A percentile compares a stretch with the other conserved stretches of the same genome.
phyloP scores from a whole-genome alignment of 2,329 filamentous ascomycete genomes.

The Lachnellula hyalina region DNA sequence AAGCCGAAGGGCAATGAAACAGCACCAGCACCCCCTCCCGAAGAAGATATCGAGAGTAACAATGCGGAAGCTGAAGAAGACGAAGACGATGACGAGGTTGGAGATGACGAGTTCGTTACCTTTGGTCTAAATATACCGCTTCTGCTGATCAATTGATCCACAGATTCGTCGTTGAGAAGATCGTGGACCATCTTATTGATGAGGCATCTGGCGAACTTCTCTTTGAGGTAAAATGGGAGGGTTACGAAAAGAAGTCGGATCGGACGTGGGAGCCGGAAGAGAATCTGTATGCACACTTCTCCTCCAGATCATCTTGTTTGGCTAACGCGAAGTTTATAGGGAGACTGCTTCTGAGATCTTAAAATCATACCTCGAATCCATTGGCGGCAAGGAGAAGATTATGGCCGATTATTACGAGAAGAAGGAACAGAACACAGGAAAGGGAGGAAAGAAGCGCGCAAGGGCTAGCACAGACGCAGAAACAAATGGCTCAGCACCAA shows the following conservation, averaged over 20 bases:
- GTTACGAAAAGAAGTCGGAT: conserved; percentile 65
- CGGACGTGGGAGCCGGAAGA: conserved; percentile 75
- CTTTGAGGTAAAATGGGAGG: conserved; percentile 77
- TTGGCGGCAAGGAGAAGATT: conserved; percentile 59
- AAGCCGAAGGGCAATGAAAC: conserved; percentile 14
- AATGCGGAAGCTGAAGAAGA: conserved; percentile 30
- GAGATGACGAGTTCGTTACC: conserved; percentile 41
- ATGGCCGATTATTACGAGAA: conserved; percentile 41
- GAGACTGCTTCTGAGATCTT: conserved; percentile 57
- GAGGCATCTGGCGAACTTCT: conserved; percentile 45
- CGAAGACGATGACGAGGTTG: conserved; percentile 34
- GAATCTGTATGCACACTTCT: conserved; percentile 49
- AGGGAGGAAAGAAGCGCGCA: conserved; percentile 55
- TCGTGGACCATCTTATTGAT: conserved; percentile 59
- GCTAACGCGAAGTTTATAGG: conserved; percentile 31
- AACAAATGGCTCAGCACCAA: conserved; percentile 21
- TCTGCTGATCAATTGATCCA: conserved; percentile 14
- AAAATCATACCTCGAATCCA: conserved; percentile 54
- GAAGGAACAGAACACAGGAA: conserved; percentile 36
- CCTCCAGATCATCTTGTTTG: conserved; percentile 1
- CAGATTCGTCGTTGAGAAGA: conserved; percentile 71
- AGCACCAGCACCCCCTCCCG: conserved; percentile 24
- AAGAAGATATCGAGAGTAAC: conserved; percentile 22
- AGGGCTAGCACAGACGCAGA: conserved; percentile 38
- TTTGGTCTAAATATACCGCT: conserved; percentile 22